Evolutionary conservation across 2,329 filamentous ascomycete species (phyloP).

Genomic region (Xylaria sp.): DNA sequence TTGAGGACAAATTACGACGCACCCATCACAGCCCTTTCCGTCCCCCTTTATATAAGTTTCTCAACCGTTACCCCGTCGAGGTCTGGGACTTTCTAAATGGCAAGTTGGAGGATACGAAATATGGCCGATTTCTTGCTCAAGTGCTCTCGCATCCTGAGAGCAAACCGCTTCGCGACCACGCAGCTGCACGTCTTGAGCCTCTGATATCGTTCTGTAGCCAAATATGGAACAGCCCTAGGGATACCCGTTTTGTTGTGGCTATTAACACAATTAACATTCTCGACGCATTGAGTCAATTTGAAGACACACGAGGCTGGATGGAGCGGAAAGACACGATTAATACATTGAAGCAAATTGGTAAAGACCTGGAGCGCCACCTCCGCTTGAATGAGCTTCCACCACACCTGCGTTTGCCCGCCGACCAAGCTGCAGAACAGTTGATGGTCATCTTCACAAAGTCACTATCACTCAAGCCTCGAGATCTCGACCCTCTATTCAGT

Average conservation of each 20-base stretch:
- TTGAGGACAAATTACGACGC: constrained; percentile 83
- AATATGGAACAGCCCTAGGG: constrained; percentile 67
- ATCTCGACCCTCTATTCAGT: constrained; percentile 83
- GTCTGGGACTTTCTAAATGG: constrained; percentile 81
- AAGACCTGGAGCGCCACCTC: constrained; percentile 77
- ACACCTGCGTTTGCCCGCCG: constrained; percentile 78
- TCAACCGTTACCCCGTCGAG: constrained; percentile 91
- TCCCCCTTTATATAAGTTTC: constrained; percentile 85
- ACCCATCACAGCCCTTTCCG: constrained; percentile 93
- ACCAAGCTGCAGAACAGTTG: constrained; percentile 87
- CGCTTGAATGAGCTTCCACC: constrained; percentile 72
- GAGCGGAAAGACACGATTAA: constrained; percentile 65
- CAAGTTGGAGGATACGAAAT: constrained; percentile 81
- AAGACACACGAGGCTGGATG: constrained; percentile 73
- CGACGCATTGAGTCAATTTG: constrained; percentile 74
- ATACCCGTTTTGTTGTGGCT: constrained; percentile 70
- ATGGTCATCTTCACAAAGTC: constrained; percentile 85
- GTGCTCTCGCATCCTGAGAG: constrained; percentile 79
- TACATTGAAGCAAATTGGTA: constrained; percentile 71
- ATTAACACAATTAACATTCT: constrained; percentile 89
- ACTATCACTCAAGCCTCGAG: constrained; percentile 73
- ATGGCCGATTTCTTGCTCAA: constrained; percentile 90
- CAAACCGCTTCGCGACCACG: constrained; percentile 72
- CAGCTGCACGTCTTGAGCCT: constrained; percentile 73
- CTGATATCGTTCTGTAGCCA: constrained; percentile 73